These are phyloP conservation scores for Salix viminalis DNA, from an alignment of 345 rosid species.

Conservation along the genomic window DNA sequence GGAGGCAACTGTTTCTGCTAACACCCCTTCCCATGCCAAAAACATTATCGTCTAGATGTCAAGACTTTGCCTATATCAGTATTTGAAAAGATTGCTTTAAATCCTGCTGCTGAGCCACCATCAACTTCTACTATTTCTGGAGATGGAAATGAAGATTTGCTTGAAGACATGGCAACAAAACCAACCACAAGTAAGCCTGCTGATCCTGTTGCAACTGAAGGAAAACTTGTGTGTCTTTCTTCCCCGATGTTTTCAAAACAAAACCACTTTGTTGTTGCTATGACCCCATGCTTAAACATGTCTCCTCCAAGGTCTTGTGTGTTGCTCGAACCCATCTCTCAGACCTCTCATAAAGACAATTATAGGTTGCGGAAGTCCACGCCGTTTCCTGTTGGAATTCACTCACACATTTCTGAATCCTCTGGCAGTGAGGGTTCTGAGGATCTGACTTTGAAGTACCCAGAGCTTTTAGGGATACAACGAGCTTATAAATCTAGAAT, in stretches of 20 bases:
- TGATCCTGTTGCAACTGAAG: slow-evolving; percentile 21
- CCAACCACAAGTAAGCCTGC: slow-evolving; percentile 36
- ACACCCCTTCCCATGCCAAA: slow-evolving; percentile 76
- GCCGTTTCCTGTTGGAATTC: slow-evolving; percentile 48
- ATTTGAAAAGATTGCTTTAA: slow-evolving; percentile 31
- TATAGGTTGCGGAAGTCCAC: slow-evolving; percentile 40
- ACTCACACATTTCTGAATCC: slow-evolving; percentile 47
- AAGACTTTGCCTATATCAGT: slow-evolving; percentile 32
- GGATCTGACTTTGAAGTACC: slow-evolving; percentile 50
- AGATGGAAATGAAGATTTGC: slow-evolving; percentile 36
- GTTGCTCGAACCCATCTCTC: slow-evolving; percentile 55
- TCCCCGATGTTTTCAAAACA: slow-evolving; percentile 36
- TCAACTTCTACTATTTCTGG: slow-evolving; percentile 23
- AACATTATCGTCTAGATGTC: slow-evolving; percentile 43
- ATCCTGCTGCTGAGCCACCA: slow-evolving; percentile 29
- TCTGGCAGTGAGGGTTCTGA: slow-evolving; percentile 45
- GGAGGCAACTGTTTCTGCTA: slow-evolving; percentile 70
- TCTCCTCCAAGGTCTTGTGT: slow-evolving; percentile 81
- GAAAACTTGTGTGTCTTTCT: slow-evolving; percentile 27
- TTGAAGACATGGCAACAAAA: slow-evolving; percentile 27
- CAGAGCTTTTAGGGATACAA: slow-evolving; percentile 65
- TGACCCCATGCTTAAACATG: slow-evolving; percentile 72
- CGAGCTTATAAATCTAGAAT: slow-evolving; percentile 36
- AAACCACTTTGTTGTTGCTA: slow-evolving; percentile 45
- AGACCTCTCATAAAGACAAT: slow-evolving; percentile 29